Percentiles rank a stretch among this genome's conserved stretches.
These are phyloP conservation scores for Candida sp. DNA, from an alignment of 1,139 yeast genomes.

Conservation along the genomic window DNA sequence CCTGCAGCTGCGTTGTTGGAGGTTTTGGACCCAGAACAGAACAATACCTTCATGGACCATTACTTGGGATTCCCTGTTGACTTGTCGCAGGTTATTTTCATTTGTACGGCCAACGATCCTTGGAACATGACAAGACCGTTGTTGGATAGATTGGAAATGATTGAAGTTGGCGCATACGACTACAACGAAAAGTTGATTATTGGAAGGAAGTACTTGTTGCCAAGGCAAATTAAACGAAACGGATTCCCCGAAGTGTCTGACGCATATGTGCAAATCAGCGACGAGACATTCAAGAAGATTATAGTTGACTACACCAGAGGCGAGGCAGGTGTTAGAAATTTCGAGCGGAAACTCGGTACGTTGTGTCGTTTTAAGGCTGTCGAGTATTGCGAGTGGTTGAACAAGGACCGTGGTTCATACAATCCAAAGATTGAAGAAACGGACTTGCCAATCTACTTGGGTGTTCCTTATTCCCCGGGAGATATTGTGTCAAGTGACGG, in stretches of 20 bases:
- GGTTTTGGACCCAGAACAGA: conserved; percentile 93
- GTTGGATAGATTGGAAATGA: conserved; percentile 86
- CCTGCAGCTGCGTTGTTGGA: conserved; percentile 92
- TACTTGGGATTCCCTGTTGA: conserved; percentile 90
- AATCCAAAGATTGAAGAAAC: conserved; percentile 41
- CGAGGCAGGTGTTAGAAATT: conserved; percentile 86
- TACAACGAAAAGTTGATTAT: conserved; percentile 79
- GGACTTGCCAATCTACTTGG: conserved; percentile 55
- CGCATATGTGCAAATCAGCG: conserved; percentile 40
- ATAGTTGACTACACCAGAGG: conserved; percentile 71
- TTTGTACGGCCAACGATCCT: conserved; percentile 91
- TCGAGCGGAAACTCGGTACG: conserved; percentile 75
- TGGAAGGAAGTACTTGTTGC: conserved; percentile 71
- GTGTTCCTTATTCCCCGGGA: conserved; percentile 47
- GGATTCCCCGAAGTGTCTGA: conserved; percentile 54
- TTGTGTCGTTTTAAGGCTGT: conserved; percentile 85
- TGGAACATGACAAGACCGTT: conserved; percentile 78
- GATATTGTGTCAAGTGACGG: conserved; percentile 18
- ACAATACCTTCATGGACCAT: conserved; percentile 78
- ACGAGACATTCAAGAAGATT: conserved; percentile 60
- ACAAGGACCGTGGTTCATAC: conserved; percentile 23
- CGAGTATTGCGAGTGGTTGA: conserved; percentile 58
- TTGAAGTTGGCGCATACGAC: conserved; percentile 82
- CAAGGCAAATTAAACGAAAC: conserved; percentile 76
- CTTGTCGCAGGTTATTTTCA: conserved; percentile 79